phyloP scores from a whole-genome alignment of 2,329 filamentous ascomycete genomes.

The Zymoseptoria brevis region DNA sequence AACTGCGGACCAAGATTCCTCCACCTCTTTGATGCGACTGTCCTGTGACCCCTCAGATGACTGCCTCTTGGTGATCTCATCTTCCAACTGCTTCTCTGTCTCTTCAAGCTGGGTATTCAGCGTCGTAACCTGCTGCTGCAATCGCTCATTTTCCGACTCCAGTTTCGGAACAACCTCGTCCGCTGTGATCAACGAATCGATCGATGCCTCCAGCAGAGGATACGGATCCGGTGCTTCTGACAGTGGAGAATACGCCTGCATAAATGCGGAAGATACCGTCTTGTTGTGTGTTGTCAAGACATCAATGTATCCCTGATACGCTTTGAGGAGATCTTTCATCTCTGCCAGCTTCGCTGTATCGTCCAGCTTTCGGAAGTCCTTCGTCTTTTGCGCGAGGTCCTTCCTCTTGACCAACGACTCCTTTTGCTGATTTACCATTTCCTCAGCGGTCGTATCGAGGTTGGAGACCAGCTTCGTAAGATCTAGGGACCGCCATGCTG shows the following conservation, averaged over 20 bases:
- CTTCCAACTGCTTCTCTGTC: constrained; percentile 69
- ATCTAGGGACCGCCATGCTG: constrained; percentile 91
- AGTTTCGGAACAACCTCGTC: constrained; percentile 89
- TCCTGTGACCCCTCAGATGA: constrained; percentile 72
- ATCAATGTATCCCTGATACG: constrained; percentile 96
- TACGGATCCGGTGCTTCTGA: constrained; percentile 97
- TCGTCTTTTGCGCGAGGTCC: constrained; percentile 97
- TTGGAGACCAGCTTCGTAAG: constrained; percentile 73
- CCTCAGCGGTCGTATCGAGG: constrained; percentile 88
- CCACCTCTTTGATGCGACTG: constrained; percentile 75
- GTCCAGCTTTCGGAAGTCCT: constrained; percentile 91
- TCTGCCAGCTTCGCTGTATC: constrained; percentile 79
- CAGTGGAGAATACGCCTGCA: constrained; percentile 84
- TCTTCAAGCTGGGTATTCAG: constrained; percentile 78
- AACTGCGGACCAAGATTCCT: constrained; percentile 82
- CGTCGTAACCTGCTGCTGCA: constrained; percentile 69
- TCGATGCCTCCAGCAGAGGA: constrained; percentile 87
- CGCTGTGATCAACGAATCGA: constrained; percentile 84
- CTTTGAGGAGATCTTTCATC: constrained; percentile 76
- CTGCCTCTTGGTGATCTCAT: constrained; percentile 64
- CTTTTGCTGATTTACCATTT: constrained; percentile 85
- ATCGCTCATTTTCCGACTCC: constrained; percentile 75
- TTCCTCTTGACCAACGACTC: constrained; percentile 95
- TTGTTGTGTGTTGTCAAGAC: constrained; percentile 94
- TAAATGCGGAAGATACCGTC: constrained; percentile 81